These are phyloP conservation scores for Albizia julibrissin DNA, from an alignment of 306 rosid species.

Conservation along the genomic window DNA sequence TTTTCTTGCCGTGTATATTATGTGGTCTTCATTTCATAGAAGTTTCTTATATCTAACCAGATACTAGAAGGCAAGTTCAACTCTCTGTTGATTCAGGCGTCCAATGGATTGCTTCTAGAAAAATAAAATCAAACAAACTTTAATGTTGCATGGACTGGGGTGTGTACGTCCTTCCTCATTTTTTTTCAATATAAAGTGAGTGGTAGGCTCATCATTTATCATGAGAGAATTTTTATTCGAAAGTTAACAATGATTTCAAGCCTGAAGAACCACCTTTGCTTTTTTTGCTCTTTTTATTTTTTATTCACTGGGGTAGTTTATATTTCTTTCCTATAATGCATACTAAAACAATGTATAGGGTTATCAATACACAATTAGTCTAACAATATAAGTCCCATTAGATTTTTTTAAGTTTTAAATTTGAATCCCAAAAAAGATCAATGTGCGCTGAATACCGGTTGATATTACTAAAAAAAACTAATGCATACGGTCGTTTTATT, in stretches of 20 bases:
- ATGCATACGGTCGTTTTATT: background rate
- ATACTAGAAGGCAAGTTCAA: background rate
- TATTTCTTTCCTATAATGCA: background rate
- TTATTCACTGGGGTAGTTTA: background rate
- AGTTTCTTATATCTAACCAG: background rate
- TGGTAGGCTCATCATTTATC: background rate
- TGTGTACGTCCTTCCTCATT: background rate
- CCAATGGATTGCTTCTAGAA: constrained; percentile 5
- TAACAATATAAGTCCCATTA: too few relatives aligned
- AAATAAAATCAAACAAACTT: background rate
- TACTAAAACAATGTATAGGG: background rate
- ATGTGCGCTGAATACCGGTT: fast-evolving
- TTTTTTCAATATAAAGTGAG: background rate
- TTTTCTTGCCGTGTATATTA: too few relatives aligned
- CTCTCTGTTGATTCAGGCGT: background rate
- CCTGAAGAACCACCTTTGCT: background rate
- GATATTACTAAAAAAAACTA: too few relatives aligned
- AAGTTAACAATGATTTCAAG: background rate
- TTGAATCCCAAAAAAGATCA: too few relatives aligned
- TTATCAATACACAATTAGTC: too few relatives aligned
- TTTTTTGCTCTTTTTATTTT: background rate
- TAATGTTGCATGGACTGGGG: background rate
- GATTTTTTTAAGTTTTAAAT: too few relatives aligned
- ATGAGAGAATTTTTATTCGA: background rate
- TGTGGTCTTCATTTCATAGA: background rate